Base-by-base conservation (phyloP, 1,284 basidiomycete genomes). In the Gomphus bonarii region DNA sequence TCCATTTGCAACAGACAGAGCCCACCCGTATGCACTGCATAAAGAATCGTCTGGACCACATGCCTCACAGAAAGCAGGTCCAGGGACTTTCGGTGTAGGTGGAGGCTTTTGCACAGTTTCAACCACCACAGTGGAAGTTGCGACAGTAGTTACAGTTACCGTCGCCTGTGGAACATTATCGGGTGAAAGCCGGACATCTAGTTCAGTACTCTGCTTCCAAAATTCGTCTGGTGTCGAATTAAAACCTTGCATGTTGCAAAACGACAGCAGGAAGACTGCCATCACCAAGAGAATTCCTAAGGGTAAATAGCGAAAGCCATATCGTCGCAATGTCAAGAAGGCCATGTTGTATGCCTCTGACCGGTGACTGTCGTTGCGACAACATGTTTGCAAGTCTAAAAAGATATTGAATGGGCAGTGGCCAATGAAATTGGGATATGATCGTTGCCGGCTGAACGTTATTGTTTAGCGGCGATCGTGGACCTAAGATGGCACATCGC, bases 21-120 rank as follows among this genome's bases (percentile, higher is more conserved):
- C 52, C 28, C 52, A 63, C 62, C 62, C 62, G 35, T 63, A 63
- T 57, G 55, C 22, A 22, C 22, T 43, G 49, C 62, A 63, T 51
- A 63, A 20, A 25, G 40, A 20, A 49, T 63, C 62, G 5, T 60
- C 54, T 36, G 58, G 60, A 9, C 62, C 58, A 50, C 62, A 63
- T 9, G 50, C 51, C 16, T 63, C 55, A 42, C 62, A 63, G 22
- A 57, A 63, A 6, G 52, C 43, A 28, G 59, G 57, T n/a, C 56
- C 56, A 42, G 56, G 40, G 16, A 4, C 40, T 47, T 38, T 51
- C 20, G 31, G 44, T 16, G 42, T 55, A 56, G 28, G 55, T 18
- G 20, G 52, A 3, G 48, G 12, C 6, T 3, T 22, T 4, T 12
- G 31, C 10, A 16, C 31, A 22, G 33, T 36, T n/a, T 50, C 53